Percentiles rank a stretch among this genome's conserved stretches.
phyloP scores from a whole-genome alignment of 352 stramenopile species.

The Phytophthora pisi region DNA sequence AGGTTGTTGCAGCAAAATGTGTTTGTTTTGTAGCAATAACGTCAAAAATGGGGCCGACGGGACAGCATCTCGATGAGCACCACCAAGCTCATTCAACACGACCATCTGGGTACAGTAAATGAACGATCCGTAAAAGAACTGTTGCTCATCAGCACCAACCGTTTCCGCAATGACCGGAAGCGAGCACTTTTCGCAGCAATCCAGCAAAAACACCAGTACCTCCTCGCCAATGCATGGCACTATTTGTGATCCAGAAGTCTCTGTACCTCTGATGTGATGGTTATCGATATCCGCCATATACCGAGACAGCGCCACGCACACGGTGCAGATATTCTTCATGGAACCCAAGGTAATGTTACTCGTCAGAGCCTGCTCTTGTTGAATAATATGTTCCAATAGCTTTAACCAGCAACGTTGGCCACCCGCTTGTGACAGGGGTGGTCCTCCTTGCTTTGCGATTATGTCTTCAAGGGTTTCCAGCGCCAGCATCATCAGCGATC shows the following conservation, averaged over 20 bases:
- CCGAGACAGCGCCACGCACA: conserved; percentile 55
- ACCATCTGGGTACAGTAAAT: conserved; percentile 70
- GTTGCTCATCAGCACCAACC: conserved; percentile 60
- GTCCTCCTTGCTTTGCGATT: conserved; percentile 12
- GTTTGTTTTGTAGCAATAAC: conserved; percentile 50
- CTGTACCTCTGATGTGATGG: conserved; percentile 29
- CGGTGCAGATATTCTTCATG: conserved; percentile 61
- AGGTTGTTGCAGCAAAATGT: conserved; percentile 69
- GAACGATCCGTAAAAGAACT: conserved; percentile 74
- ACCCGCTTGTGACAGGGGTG: conserved; percentile 15
- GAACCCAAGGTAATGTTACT: conserved; percentile 54
- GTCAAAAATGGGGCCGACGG: conserved; percentile 42
- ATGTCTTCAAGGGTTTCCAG: conserved; percentile 60
- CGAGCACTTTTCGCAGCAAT: conserved; percentile 47
- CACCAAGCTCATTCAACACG: conserved; percentile 60
- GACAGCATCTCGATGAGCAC: conserved; percentile 37
- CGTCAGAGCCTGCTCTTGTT: conserved; percentile 47
- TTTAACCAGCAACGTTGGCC: conserved; percentile 70
- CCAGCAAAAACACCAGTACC: conserved; percentile 57
- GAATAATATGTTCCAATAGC: conserved; percentile 59
- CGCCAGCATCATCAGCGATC: conserved; percentile 63
- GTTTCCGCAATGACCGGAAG: conserved; percentile 40
- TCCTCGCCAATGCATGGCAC: conserved; percentile 57
- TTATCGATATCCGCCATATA: conserved; percentile 64
- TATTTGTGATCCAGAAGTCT: not conserved